These are phyloP conservation scores for Colletotrichum sp. DNA, from an alignment of 2,329 filamentous ascomycete genomes.

Conservation along the genomic window DNA sequence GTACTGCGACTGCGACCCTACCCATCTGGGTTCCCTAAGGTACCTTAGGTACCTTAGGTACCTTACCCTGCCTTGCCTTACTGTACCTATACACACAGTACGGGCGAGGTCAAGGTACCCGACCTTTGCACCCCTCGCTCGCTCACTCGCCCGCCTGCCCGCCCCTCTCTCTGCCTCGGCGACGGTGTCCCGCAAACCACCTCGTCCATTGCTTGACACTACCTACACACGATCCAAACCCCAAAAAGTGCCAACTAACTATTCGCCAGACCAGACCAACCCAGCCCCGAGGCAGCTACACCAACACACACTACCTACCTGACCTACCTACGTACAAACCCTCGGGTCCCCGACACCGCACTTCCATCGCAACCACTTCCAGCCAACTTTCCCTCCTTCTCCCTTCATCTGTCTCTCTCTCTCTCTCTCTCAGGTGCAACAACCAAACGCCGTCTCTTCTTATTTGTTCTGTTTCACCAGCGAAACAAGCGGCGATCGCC, in stretches of 20 bases:
- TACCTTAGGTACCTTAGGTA: background rate
- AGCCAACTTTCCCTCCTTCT: slow-evolving; percentile 4
- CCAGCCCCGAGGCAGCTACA: slow-evolving; percentile 11
- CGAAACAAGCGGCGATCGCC: background rate
- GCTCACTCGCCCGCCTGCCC: background rate
- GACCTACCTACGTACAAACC: background rate
- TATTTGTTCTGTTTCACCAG: background rate
- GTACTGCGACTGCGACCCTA: background rate
- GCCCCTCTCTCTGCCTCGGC: background rate
- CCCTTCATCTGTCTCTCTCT: background rate
- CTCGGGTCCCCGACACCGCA: slow-evolving; percentile 16
- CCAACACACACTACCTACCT: background rate
- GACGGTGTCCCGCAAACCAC: slow-evolving; percentile 16
- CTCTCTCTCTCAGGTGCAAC: background rate
- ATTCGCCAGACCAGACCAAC: slow-evolving; percentile 17
- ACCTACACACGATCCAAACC: background rate
- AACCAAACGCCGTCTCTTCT: background rate
- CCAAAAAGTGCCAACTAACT: slow-evolving; percentile 10
- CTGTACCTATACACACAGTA: too few species aligned
- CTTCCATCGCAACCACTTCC: slow-evolving; percentile 2
- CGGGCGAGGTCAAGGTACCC: background rate
- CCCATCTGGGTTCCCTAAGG: background rate
- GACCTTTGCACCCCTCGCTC: background rate
- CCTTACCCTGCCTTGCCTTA: background rate
- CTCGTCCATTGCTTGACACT: slow-evolving; percentile 7